These are phyloP conservation scores for Hibiscus trionum DNA, from an alignment of 345 rosid genomes.

Conservation along the genomic window DNA sequence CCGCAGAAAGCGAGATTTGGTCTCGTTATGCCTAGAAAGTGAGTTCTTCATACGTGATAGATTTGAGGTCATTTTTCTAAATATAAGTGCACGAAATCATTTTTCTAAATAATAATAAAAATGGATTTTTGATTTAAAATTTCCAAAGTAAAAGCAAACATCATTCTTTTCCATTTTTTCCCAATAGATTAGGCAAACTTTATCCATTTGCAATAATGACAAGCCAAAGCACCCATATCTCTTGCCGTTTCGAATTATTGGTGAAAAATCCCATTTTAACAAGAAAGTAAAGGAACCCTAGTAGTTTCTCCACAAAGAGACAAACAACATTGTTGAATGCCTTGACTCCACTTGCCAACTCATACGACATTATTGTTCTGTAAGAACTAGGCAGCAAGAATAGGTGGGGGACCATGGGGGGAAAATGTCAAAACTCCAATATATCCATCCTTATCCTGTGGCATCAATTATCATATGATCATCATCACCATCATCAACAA, in stretches of 20 bases:
- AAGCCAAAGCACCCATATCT: neutral
- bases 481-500: neutral
- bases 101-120: too few relatives aligned
- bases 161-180: neutral
- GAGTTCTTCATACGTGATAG: too few relatives aligned
- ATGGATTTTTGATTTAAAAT: too few relatives aligned
- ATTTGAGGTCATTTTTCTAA: too few relatives aligned
- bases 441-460: slow-evolving; percentile 6
- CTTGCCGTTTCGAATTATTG: neutral
- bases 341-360: neutral
- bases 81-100: too few relatives aligned
- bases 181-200: neutral
- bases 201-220: neutral
- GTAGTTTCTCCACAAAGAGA: slow-evolving; percentile 5
- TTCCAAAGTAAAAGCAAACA: neutral
- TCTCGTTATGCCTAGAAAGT: too few relatives aligned
- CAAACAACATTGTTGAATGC: neutral
- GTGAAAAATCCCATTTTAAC: neutral
- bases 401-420: neutral
- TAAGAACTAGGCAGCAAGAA: neutral
- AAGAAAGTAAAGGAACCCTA: neutral
- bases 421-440: neutral
- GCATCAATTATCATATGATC: neutral
- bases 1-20: too few relatives aligned
- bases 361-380: neutral